Conservation (phyloP, 2,329 filamentous ascomycete genomes). For the Aspergillus novoparasiticus region DNA sequence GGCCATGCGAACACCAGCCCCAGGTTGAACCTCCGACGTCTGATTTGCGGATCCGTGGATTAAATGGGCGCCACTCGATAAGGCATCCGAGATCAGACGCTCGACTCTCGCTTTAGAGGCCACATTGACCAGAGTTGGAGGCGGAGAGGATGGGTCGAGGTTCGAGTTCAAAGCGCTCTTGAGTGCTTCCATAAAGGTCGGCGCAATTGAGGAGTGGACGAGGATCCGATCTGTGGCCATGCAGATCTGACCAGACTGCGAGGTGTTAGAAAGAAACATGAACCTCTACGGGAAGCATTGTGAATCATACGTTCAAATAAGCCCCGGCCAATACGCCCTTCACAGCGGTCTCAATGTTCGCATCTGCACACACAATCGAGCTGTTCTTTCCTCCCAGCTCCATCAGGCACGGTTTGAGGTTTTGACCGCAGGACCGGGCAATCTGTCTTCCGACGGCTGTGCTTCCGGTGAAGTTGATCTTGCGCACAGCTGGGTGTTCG, state of each 20-base stretch:
- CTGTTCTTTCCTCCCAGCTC: conserved; percentile 82
- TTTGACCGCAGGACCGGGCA: conserved; percentile 65
- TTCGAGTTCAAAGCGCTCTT: conserved; percentile 44
- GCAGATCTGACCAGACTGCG: conserved; percentile 70
- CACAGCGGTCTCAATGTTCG: conserved; percentile 67
- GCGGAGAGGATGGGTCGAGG: conserved; percentile 35
- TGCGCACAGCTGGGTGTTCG: conserved; percentile 65
- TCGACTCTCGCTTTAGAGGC: conserved; percentile 49
- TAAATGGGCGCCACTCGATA: conserved; percentile 34
- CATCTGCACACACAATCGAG: conserved; percentile 76
- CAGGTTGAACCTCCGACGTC: conserved; percentile 8
- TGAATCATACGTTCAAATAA: conserved; percentile 34
- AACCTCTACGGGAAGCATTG: not conserved
- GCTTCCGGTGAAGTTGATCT: conserved; percentile 75
- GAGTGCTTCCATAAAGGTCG: conserved; percentile 55
- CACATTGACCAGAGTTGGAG: conserved; percentile 45
- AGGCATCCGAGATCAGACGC: conserved; percentile 30
- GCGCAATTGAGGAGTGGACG: conserved; percentile 57
- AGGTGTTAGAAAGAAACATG: conserved; percentile 7
- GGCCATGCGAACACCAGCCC: conserved; percentile 51
- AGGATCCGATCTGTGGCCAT: conserved; percentile 78
- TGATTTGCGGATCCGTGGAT: conserved; percentile 28
- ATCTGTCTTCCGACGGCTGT: conserved; percentile 71
- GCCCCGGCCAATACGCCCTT: conserved; percentile 36
- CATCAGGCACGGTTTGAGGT: conserved; percentile 75